Evolutionary conservation across 805 yeast species (phyloP), one percentile per base, ranked within the genome.

Genomic region (Kuraishia molischiana): DNA sequence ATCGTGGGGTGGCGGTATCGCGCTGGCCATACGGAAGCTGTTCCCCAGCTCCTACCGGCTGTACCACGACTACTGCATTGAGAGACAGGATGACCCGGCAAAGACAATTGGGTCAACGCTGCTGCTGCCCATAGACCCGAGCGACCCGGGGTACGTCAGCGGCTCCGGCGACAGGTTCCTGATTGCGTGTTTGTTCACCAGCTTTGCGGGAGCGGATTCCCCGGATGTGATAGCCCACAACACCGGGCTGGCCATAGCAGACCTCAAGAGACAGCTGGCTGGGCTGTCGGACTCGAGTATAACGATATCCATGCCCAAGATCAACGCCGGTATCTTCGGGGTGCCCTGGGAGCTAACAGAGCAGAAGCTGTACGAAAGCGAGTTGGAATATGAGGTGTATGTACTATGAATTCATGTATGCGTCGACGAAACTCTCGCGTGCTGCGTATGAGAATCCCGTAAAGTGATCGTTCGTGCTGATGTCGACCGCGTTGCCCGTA

Each of bases 1-100:
- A 0, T 50, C 65, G 1, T 85, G 95, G 95, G 92, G 92, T 3
- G 90, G 85, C 3, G 95, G 95, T 0, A 72, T 85, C 2, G 95
- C 95, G 0, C 64, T 63, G 3, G 70, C 59, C 19, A 74, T 85
- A 49, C 70, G 66, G 19, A 38, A 47, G 14, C 54, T 61, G 34
- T 85, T 67, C 53, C 87, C 85, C 2, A 49, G 61, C 2, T 72
- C 90, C 3, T 81, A 72, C 47, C 45, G 52, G 33, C 44, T 48
- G 3, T 83, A 85, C 48, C 45, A 52, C 13, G 46, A 55, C 1
- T 62, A 66, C 46, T 77, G 84, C 50, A 34, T 40, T 4, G 34
- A 48, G 6, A 43, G 44, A 20, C 14, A 37, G 10, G 35, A 47
- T 3, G 39, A 38, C 17, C 56, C 60, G 1, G 29, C 46, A 0